These are phyloP conservation scores for Tulasnella sp. DNA, from an alignment of 768 basidiomycete species.

Conservation along the genomic window DNA sequence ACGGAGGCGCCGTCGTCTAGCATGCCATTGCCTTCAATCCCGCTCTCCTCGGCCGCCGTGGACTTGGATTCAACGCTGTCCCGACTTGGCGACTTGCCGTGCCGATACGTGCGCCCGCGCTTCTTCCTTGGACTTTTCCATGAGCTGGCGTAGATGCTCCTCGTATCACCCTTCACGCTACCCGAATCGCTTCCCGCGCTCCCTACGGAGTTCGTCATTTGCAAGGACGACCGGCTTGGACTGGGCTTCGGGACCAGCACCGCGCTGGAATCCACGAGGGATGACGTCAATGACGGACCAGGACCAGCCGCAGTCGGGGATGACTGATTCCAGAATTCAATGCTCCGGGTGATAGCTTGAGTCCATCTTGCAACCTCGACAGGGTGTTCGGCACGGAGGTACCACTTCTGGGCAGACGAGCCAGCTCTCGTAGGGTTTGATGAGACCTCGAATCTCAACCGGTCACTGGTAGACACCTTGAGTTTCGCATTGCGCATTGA, in stretches of 20 bases:
- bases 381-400: constrained; percentile 81
- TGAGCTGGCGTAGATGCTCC: constrained; percentile 26
- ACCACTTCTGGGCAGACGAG: constrained; percentile 72
- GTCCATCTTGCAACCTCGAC: constrained; percentile 90
- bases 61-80: constrained; percentile 26
- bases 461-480: constrained; percentile 55
- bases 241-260: neutral
- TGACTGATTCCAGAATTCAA: constrained; percentile 68
- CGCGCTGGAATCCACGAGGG: constrained; percentile 1
- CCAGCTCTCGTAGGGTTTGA: constrained; percentile 41
- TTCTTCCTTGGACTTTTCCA: constrained; percentile 30
- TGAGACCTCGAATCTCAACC: constrained; percentile 82
- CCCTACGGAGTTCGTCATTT: neutral
- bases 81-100: constrained; percentile 25
- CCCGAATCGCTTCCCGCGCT: constrained; percentile 23
- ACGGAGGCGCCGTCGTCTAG: constrained; percentile 25
- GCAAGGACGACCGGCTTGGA: constrained; percentile 2
- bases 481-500: constrained; percentile 79
- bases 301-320: constrained; percentile 37
- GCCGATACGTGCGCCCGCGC: neutral
- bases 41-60: constrained; percentile 29
- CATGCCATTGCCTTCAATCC: constrained; percentile 15
- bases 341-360: constrained; percentile 69
- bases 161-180: constrained; percentile 11
- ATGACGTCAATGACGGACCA: neutral